Conservation (phyloP, 768 basidiomycete species). For the Mycena epipterygia region DNA sequence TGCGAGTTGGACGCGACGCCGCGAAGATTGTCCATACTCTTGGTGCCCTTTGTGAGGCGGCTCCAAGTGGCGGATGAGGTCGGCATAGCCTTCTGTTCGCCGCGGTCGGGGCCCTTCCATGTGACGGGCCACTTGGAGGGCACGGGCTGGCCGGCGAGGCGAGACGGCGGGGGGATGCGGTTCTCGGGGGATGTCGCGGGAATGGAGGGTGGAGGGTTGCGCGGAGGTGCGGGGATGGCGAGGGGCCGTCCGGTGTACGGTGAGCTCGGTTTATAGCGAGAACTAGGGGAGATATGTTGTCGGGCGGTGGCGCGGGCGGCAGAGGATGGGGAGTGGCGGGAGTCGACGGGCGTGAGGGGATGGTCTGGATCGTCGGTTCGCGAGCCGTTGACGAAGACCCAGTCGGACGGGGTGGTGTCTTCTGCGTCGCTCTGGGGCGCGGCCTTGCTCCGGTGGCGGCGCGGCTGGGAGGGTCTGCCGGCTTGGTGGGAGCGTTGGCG, state of each 20-base stretch:
- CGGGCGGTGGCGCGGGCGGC: constrained; percentile 43
- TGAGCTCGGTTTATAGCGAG: constrained; percentile 47
- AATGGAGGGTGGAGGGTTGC: constrained; percentile 55
- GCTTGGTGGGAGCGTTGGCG: constrained; percentile 18
- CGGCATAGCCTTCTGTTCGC: constrained; percentile 52
- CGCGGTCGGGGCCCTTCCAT: constrained; percentile 64
- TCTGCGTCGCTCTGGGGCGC: constrained; percentile 27
- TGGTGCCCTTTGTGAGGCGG: constrained; percentile 56
- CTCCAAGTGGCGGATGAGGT: constrained; percentile 47
- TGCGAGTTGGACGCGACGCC: constrained; percentile 46
- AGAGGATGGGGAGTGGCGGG: constrained; percentile 37
- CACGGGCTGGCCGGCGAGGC: constrained; percentile 59
- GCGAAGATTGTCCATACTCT: constrained; percentile 72
- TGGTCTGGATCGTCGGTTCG: constrained; percentile 27
- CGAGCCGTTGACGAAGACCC: constrained; percentile 29
- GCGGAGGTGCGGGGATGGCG: constrained; percentile 53
- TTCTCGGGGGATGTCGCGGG: constrained; percentile 48
- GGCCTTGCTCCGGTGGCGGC: constrained; percentile 33
- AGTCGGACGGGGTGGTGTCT: constrained; percentile 30
- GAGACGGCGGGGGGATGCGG: constrained; percentile 47
- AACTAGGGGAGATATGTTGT: constrained; percentile 46
- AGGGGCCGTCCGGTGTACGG: constrained; percentile 48
- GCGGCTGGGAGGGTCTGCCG: constrained; percentile 7
- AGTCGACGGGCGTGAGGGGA: constrained; percentile 28
- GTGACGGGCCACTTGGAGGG: constrained; percentile 62